These are phyloP conservation scores for Trypanosoma mega DNA, from an alignment of 208 protist genomes.

Conservation along the genomic window DNA sequence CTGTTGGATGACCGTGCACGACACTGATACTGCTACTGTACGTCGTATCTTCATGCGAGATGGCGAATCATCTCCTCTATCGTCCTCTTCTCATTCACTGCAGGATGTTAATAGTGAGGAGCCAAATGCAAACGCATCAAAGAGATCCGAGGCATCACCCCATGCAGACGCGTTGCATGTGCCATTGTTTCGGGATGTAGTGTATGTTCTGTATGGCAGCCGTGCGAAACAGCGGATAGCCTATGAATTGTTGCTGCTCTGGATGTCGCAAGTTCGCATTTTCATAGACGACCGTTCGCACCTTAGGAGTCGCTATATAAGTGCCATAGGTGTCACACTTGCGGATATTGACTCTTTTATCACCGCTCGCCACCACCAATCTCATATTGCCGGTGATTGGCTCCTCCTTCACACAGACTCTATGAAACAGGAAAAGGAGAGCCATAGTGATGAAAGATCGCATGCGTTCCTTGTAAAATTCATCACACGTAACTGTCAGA, in stretches of 20 bases:
- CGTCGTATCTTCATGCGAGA: slow-evolving; percentile 24
- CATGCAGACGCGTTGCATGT: background rate
- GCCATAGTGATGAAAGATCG: too few species aligned
- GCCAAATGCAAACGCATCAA: background rate
- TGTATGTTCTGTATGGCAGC: slow-evolving; percentile 36
- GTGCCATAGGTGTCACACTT: slow-evolving; percentile 25
- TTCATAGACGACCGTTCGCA: background rate
- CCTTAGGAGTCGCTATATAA: slow-evolving; percentile 21
- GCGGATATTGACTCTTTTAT: slow-evolving; percentile 48
- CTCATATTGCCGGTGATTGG: slow-evolving; percentile 7
- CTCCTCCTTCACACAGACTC: slow-evolving; percentile 5
- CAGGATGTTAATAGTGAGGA: background rate
- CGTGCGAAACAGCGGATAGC: slow-evolving; percentile 35
- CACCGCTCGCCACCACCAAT: slow-evolving; percentile 23
- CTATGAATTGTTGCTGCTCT: slow-evolving; percentile 50
- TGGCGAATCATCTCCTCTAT: background rate
- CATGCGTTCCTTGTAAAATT: background rate
- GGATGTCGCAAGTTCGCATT: slow-evolving; percentile 13
- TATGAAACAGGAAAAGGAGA: too few species aligned
- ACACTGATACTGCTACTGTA: slow-evolving; percentile 38
- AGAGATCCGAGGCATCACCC: background rate
- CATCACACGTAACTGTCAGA: slow-evolving; percentile 14
- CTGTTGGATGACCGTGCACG: slow-evolving; percentile 44
- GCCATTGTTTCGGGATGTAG: slow-evolving; percentile 29
- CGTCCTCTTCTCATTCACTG: too few species aligned